phyloP scores from a whole-genome alignment of 202 grass and related monocot genomes.

The Carex arenaria region DNA sequence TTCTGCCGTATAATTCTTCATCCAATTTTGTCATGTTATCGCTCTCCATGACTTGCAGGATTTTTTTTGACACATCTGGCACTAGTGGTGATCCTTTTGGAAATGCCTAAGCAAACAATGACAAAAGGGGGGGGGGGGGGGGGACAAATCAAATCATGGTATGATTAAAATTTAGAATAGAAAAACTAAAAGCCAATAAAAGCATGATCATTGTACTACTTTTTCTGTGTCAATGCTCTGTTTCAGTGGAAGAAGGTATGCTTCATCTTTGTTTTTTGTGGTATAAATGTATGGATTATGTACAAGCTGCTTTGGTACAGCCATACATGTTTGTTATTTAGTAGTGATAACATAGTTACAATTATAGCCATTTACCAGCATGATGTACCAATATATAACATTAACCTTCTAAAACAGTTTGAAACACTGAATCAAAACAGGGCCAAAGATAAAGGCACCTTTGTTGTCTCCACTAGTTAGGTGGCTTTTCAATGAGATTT shows the following conservation, averaged over 20 bases:
- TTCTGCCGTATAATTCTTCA: constrained; percentile 28
- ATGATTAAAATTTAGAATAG: not conserved
- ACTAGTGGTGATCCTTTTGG: constrained; percentile 66
- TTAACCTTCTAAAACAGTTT: not conserved
- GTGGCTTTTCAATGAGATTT: not conserved
- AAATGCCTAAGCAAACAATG: constrained; percentile 50
- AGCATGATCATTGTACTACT: not conserved
- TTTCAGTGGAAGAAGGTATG: not conserved
- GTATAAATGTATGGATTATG: not conserved
- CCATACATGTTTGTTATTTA: not conserved
- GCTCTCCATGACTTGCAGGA: constrained; percentile 40
- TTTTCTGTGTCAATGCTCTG: not conserved
- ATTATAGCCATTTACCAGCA: not conserved
- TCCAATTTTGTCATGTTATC: constrained; percentile 38
- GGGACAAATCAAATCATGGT: not conserved
- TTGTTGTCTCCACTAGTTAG: not conserved
- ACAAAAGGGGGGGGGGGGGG: not conserved
- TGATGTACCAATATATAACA: not conserved
- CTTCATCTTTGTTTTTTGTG: not conserved
- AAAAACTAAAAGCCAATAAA: not conserved
- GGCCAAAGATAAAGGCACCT: not conserved
- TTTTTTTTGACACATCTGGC: constrained; percentile 49
- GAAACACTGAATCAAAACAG: not conserved
- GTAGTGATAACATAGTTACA: not conserved
- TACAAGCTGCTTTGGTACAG: not conserved